Conservation (phyloP, 352 stramenopile species). For the Globisporangium echinulatum region DNA sequence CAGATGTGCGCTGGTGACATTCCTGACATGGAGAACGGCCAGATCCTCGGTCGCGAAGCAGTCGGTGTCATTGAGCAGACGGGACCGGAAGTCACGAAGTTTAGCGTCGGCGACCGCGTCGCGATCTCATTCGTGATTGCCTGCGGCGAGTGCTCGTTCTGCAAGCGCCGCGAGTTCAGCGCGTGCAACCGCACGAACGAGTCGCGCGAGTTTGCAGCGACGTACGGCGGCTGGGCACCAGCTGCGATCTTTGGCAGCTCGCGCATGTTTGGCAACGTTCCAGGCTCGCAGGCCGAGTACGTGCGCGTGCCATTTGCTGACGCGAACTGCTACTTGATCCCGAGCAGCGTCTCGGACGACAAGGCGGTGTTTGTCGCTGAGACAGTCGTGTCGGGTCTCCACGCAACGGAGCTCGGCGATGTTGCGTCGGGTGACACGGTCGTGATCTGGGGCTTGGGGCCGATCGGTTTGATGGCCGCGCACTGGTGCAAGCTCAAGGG, state of each 20-base stretch:
- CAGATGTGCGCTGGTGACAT: slow-evolving; percentile 32
- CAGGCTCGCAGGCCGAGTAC: slow-evolving; percentile 66
- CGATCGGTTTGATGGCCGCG: slow-evolving; percentile 45
- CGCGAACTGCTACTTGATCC: slow-evolving; percentile 62
- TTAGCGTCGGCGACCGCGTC: slow-evolving; percentile 65
- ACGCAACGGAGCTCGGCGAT: slow-evolving; percentile 50
- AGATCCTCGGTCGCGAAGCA: slow-evolving; percentile 68
- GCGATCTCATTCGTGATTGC: slow-evolving; percentile 64
- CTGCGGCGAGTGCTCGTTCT: slow-evolving; percentile 67
- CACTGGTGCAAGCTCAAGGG: slow-evolving; percentile 63
- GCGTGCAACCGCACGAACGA: slow-evolving; percentile 70
- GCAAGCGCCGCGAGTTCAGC: slow-evolving; percentile 47
- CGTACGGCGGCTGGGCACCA: slow-evolving; percentile 55
- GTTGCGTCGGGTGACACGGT: slow-evolving; percentile 40
- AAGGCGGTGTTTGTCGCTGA: slow-evolving; percentile 63
- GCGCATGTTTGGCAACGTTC: slow-evolving; percentile 47
- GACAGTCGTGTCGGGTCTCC: slow-evolving; percentile 46
- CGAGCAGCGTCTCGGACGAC: slow-evolving; percentile 42
- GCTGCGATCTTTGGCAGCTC: slow-evolving; percentile 55
- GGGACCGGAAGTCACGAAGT: slow-evolving; percentile 36
- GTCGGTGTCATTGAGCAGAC: slow-evolving; percentile 51
- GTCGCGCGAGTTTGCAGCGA: slow-evolving; percentile 57
- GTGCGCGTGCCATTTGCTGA: slow-evolving; percentile 71
- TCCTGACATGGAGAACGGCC: slow-evolving; percentile 42
- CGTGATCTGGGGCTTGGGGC: slow-evolving; percentile 65